phyloP scores from a whole-genome alignment of 345 rosid species.

The Clarkia xantiana region DNA sequence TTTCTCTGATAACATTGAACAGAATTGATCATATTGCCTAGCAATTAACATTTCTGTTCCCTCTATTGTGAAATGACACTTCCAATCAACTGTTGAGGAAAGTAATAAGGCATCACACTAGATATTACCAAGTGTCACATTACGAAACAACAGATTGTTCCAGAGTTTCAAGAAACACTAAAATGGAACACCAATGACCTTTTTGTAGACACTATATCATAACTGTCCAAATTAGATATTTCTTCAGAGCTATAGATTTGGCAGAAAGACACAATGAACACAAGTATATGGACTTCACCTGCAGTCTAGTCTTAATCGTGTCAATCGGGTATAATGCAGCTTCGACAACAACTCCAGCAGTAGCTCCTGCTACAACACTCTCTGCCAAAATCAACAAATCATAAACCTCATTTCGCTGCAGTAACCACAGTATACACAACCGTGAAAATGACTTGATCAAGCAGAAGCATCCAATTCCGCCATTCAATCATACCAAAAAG shows the following conservation, averaged over 20 bases:
- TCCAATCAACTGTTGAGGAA: no score
- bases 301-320: slow-evolving; percentile 75
- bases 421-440: no score
- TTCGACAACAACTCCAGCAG: slow-evolving; percentile 74
- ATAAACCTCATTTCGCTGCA: background rate
- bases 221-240: no score
- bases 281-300: slow-evolving; percentile 20
- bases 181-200: no score
- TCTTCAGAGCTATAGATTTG: no score
- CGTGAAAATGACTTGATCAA: slow-evolving; percentile 1
- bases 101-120: no score
- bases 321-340: slow-evolving; percentile 77
- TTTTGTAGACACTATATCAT: no score
- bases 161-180: no score
- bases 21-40: background rate
- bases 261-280: background rate
- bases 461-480: background rate
- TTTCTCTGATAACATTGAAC: background rate
- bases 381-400: slow-evolving; percentile 23
- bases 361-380: slow-evolving; percentile 57
- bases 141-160: no score
- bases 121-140: no score
- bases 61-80: no score
- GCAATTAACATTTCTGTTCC: no score
- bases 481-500: slow-evolving; percentile 23